Evolutionary conservation across 2,329 filamentous ascomycete species (phyloP), one percentile per base, ranked within the genome.

Genomic region (Paraphaeosphaeria sporulosa): DNA sequence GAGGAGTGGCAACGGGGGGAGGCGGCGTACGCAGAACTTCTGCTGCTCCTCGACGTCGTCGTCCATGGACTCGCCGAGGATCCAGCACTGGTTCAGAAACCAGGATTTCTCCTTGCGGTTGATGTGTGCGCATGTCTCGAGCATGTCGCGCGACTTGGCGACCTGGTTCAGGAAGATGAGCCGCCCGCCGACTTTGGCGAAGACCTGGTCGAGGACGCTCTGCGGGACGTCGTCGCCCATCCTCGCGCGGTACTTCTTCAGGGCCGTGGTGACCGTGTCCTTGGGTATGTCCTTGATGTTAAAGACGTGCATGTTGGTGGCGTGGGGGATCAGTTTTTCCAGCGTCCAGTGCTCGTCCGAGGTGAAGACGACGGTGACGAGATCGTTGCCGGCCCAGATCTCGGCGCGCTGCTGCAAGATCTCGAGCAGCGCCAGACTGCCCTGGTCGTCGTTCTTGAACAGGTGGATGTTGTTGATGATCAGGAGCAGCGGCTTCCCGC

Each of bases 311-410:
- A 99, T 96, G 48, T 95, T 88, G 1, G 94, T 97, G 3, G 93
- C 92, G 60, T 97, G 90, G 75, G 92, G 90, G 82, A 97, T 97
- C 55, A 99, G 82, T 15, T 94, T 87, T 77, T 99, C 95, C 71
- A 97, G 98, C 0, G 99, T 91, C 95, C 95, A 99, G 79, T 97
- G 99, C 75, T 98, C 95, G 78, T 99, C 95, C 55, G 89, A 94
- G 79, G 97, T 98, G 81, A 99, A 93, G 34, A 99, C 89, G 83
- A 93, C 87, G 1, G 95, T 98, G 32, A 96, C 92, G 9, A 99
- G 85, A 65, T 93, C 94, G 21, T 91, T 88, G 1, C 94, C 95
- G 1, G 95, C 94, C 95, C 95, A 99, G 77, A 95, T 91, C 78
- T 99, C 95, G 1, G 95, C 94, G 34, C 94, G 88, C 76, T 99